Evolutionary conservation across 2,329 filamentous ascomycete genomes (phyloP).

Genomic region (Aspergillus amoenus): DNA sequence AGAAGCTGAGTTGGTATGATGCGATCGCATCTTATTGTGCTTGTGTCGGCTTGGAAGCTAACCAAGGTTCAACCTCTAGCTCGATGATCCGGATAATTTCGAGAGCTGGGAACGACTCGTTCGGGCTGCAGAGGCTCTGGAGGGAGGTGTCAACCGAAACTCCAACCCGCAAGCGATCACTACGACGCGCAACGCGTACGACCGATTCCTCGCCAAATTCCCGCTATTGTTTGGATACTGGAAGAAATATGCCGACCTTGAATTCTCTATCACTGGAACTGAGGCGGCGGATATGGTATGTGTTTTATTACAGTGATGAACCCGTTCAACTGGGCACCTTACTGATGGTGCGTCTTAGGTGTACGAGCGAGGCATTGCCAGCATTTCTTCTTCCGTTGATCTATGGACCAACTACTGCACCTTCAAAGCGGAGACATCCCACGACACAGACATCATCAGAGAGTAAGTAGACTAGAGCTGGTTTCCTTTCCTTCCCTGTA

Average conservation of each 20-base stretch:
- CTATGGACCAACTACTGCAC: conserved; percentile 96
- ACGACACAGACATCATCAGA: conserved; percentile 93
- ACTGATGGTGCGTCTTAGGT: conserved; percentile 55
- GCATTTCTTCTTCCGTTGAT: conserved; percentile 90
- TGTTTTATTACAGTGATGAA: conserved; percentile 22
- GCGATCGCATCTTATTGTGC: neutral
- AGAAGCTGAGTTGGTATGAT: conserved; percentile 71
- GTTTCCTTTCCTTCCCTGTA: conserved; percentile 60
- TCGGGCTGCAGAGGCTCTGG: conserved; percentile 75
- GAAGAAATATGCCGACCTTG: conserved; percentile 98
- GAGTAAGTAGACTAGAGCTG: conserved; percentile 85
- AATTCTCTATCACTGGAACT: conserved; percentile 94
- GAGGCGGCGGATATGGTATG: conserved; percentile 93
- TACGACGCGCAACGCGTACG: conserved; percentile 81
- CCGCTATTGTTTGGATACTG: conserved; percentile 96
- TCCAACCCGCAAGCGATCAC: conserved; percentile 92
- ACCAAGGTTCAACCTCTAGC: conserved; percentile 37
- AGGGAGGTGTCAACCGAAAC: conserved; percentile 93
- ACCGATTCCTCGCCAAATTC: conserved; percentile 90
- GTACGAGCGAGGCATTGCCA: conserved; percentile 91
- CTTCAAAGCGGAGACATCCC: conserved; percentile 97
- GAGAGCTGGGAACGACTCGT: conserved; percentile 94
- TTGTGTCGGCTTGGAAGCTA: neutral
- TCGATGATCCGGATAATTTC: conserved; percentile 81
- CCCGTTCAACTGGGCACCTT: neutral